A percentile compares a stretch with the other conserved stretches of the same genome.
Conservation (phyloP, 768 basidiomycete genomes). For the Leccinellum albellum region DNA sequence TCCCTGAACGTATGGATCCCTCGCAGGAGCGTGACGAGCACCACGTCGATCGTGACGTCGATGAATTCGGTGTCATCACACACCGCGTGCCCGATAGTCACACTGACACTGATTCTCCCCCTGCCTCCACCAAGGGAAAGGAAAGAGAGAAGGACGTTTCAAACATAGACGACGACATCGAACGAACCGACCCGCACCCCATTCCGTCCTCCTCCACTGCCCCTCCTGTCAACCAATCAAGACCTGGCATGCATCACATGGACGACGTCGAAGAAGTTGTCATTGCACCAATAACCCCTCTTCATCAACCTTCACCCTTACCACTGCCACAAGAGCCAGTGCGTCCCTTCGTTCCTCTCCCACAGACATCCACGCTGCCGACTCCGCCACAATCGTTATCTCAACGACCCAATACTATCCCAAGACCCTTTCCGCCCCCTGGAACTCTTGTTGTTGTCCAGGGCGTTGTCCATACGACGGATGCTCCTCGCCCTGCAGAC, state of each 20-base stretch:
- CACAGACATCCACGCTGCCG: conserved; percentile 12
- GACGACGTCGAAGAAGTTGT: conserved; percentile 22
- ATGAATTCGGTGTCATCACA: conserved; percentile 26
- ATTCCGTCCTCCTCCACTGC: conserved; percentile 21
- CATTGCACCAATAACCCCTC: conserved; percentile 16
- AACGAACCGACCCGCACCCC: background rate
- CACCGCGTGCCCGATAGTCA: conserved; percentile 28
- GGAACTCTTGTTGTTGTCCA: conserved; percentile 82
- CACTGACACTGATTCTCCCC: conserved; percentile 23
- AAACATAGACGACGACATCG: conserved; percentile 4
- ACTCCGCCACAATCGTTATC: conserved; percentile 22
- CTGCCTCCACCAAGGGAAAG: conserved; percentile 33
- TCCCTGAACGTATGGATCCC: conserved; percentile 13
- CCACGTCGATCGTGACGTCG: conserved; percentile 28
- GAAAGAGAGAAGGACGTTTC: conserved; percentile 29
- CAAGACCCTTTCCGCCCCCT: conserved; percentile 63
- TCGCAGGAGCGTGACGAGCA: conserved; percentile 25
- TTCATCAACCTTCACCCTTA: conserved; percentile 8
- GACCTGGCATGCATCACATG: background rate
- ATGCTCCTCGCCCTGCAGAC: conserved; percentile 43
- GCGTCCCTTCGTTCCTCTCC: conserved; percentile 8
- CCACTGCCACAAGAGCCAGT: conserved; percentile 13
- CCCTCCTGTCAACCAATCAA: conserved; percentile 3
- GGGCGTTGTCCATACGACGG: conserved; percentile 77
- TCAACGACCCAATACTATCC: conserved; percentile 16